Evolutionary conservation across 2,329 filamentous ascomycete species (phyloP), one percentile per base, ranked within the genome.

Genomic region (Sporothrix humicola): DNA sequence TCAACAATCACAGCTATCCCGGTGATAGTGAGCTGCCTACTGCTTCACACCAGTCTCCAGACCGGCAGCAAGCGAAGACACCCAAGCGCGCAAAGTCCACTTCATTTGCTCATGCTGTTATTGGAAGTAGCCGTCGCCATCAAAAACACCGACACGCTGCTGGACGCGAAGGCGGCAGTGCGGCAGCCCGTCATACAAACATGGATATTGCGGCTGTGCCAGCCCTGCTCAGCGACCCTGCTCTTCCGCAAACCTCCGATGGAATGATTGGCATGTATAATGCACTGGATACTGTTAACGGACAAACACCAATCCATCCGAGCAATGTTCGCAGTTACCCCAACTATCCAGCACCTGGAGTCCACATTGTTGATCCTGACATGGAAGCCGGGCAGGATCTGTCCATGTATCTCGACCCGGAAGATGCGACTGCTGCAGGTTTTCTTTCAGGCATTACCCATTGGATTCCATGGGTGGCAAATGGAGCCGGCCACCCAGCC

Each of bases 201-300:
- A 69, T 78, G 10, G 77, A 77, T 2, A 82, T 83, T 0, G 80
- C 83, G 6, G 80, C 83, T 1, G 81, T 83, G 8, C 81, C 81
- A 1, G 83, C 82, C 20, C 81, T 91, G 12, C 80, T 89, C 7
- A 85, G 89, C 76, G 84, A 87, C 71, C 88, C 86, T 3, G 87
- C 88, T n/a, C 79, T 84, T 20, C 88, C 89, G 1, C 86, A 88
- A 76, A 89, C 87, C 1, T 89, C 87, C 0, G 85, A 80, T 42
- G 87, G 82, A 72, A 83, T 87, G 71, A 80, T 88, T 0, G 83
- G 86, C 73, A 85, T 86, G 17, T 82, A 84, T 20, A 82, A 81
- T 6, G 79, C 79, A 2, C 48, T 69, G 3, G 71, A 52, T 20
- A 46, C 46, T n/a, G 23, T 31, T 37, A 48, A 58, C n/a, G 31